phyloP scores from a whole-genome alignment of 371 early-diverging fungal species.

The Racocetra persica region DNA sequence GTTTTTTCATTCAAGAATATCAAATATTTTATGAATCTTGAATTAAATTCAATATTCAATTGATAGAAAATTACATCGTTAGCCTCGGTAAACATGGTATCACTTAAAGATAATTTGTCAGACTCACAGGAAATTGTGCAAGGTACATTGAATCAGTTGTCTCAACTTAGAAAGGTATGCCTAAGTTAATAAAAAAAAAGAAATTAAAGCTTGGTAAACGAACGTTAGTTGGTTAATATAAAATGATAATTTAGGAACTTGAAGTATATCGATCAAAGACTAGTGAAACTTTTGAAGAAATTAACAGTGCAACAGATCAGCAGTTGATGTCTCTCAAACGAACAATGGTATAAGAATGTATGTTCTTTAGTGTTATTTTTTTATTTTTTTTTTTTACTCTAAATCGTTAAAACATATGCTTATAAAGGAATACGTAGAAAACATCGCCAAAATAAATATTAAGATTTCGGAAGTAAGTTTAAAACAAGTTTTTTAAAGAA shows the following conservation, averaged over 20 bases:
- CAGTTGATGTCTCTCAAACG: background rate
- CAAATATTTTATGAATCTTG: background rate
- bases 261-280: background rate
- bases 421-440: background rate
- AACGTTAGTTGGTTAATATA: background rate
- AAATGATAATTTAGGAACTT: slow-evolving; percentile 7
- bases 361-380: no score
- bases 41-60: background rate
- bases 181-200: background rate
- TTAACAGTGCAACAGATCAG: background rate
- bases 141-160: background rate
- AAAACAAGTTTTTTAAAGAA: no score
- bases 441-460: background rate
- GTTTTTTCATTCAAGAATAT: background rate
- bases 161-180: slow-evolving; percentile 1
- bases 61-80: background rate
- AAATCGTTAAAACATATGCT: background rate
- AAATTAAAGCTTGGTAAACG: background rate
- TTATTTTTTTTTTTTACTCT: background rate
- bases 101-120: slow-evolving; percentile 18
- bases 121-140: background rate
- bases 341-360: background rate
- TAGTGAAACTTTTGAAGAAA: background rate
- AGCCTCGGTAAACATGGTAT: background rate
- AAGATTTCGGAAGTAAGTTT: no score